Base-by-base conservation (phyloP, 441 rosid genomes). In the Gossypium trilobum region DNA sequence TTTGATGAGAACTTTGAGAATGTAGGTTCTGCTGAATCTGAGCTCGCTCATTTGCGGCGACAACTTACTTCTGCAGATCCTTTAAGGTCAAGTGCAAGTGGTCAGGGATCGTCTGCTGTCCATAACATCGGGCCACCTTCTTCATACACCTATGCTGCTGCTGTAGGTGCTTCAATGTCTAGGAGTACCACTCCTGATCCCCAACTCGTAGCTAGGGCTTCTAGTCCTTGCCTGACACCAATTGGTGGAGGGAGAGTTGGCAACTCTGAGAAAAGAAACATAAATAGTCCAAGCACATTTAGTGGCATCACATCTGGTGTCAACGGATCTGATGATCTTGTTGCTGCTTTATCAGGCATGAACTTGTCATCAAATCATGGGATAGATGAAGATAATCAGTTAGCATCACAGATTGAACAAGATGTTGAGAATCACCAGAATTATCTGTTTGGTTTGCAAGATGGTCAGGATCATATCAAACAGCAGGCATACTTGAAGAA, bases 171-270 rank as follows among this genome's bases (percentile, higher is more conserved):
- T 72, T 83, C 98, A 20, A 69, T 95, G 80, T 95, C 99, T 8
- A 80, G 98, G 74, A 88, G 88, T 59, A 84, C 84, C 17, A 95
- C 98, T 33, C 97, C 99, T 64, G 99, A 95, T 84, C 90, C 96
- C 0, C 97, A 92, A 77, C 82, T 81, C 71, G 78, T 88, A 46
- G 95, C 84, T 39, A 85, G 94, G 83, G 88, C 85, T 72, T 95
- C 97, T 44, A 94, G 97, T 80, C 98, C 97, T 57, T 84, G 97
- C 71, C 83, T 79, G 31, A 84, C 94, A 17, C 97, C 97, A 31
- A 94, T 92, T 75, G 99, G 97, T 14, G 87, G 85, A 25, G 95
- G 89, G 0, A 86, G 99, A 81, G 79, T 70, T 42, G 80, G 78
- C 36, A 59, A 88, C 56, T 73, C 86, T 0, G 97, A 90, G 59